Evolutionary conservation across 2,329 filamentous ascomycete species (phyloP).

Genomic region (Akanthomyces muscarius): DNA sequence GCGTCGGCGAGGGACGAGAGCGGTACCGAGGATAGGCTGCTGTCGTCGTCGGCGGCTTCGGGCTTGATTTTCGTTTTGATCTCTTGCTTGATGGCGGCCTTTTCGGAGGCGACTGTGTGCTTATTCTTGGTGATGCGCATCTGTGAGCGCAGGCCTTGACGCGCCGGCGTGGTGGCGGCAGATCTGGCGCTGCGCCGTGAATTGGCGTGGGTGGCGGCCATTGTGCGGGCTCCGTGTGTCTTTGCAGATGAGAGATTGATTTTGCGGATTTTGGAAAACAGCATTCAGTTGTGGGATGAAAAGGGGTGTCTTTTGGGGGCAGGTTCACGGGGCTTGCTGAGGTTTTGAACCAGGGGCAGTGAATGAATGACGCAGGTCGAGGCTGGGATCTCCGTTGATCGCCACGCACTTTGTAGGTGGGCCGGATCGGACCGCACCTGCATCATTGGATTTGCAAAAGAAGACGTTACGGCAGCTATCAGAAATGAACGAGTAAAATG

Average conservation of each 20-base stretch:
- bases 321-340: neutral
- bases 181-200: neutral
- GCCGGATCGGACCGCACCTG: neutral
- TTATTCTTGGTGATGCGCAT: slow-evolving; percentile 16
- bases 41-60: neutral
- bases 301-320: neutral
- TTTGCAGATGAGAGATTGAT: neutral
- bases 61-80: neutral
- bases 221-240: neutral
- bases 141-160: slow-evolving; percentile 12
- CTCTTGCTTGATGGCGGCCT: slow-evolving; percentile 1
- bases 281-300: neutral
- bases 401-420: neutral
- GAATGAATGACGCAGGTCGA: slow-evolving; percentile 5
- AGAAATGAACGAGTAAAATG: neutral
- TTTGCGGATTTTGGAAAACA: neutral
- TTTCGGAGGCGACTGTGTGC: neutral
- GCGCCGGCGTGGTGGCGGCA: neutral
- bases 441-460: neutral
- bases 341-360: neutral
- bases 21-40: neutral
- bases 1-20: neutral
- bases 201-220: neutral
- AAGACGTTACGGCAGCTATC: neutral
- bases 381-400: neutral